Conservation (phyloP, 1,139 yeast genomes). For the Petasospora rhodanensis region DNA sequence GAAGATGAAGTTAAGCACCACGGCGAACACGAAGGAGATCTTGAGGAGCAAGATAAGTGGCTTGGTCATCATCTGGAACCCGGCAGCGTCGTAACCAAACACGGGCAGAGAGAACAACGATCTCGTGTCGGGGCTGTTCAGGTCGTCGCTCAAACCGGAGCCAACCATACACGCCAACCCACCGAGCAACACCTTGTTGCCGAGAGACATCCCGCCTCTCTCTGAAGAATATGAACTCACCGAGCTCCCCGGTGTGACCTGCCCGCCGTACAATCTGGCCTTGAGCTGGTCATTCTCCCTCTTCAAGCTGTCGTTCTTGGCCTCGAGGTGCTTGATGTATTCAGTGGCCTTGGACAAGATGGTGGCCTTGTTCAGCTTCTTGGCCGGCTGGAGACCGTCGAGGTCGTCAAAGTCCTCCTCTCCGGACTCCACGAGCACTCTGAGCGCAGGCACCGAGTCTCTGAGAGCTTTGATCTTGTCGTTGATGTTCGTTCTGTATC, state of each 20-base stretch:
- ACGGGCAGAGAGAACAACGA: constrained; percentile 31
- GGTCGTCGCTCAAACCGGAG: constrained; percentile 29
- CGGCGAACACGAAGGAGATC: constrained; percentile 20
- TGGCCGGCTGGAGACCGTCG: constrained; percentile 87
- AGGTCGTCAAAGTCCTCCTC: constrained; percentile 36
- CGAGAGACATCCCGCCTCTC: constrained; percentile 14
- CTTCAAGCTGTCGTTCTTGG: constrained; percentile 53
- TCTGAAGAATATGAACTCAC: constrained; percentile 15
- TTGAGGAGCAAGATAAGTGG: constrained; percentile 20
- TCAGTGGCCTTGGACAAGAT: constrained; percentile 87
- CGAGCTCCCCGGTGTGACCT: constrained; percentile 21
- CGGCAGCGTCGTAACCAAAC: constrained; percentile 17
- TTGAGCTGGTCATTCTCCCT: constrained; percentile 53
- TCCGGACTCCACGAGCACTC: constrained; percentile 36
- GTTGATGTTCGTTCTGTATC: constrained; percentile 72
- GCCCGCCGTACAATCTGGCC: constrained; percentile 20
- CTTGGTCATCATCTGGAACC: constrained; percentile 24
- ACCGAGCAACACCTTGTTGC: constrained; percentile 29
- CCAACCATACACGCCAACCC: constrained; percentile 33
- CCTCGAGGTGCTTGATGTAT: constrained; percentile 78
- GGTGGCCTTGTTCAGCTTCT: constrained; percentile 82
- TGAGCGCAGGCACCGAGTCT: constrained; percentile 64
- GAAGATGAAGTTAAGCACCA: constrained; percentile 24
- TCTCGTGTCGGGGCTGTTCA: constrained; percentile 22
- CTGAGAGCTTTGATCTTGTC: constrained; percentile 61